Evolutionary conservation across 1,139 yeast genomes (phyloP), one percentile per base, ranked within the genome.

Genomic region (Candida mesenterica): DNA sequence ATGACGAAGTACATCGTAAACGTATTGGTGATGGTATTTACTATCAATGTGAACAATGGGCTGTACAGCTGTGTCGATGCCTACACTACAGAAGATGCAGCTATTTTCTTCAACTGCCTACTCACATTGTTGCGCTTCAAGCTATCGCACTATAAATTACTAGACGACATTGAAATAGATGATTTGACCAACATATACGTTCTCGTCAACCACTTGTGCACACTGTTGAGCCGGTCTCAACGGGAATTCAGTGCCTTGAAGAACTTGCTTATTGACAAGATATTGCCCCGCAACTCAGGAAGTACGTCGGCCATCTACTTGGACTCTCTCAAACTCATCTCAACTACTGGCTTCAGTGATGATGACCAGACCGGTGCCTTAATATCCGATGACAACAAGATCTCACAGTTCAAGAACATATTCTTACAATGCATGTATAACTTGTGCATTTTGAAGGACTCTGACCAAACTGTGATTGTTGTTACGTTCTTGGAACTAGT

Each of bases 381-480:
- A 9, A 39, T 48, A 13, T 31, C 22, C 9, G 35, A 37, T 10
- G 40, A 25, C 12, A 34, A 32, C 14, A 24, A 28, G 30, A 26
- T 28, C 5, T 24, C 41, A 4, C 48, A 50, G 18, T 44, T 48
- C 19, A 51, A 45, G 31, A 48, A 46, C 17, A 42, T 51, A 18
- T 46, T 56, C 8, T 31, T 57, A 3, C 48, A 46, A 15, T 39
- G 52, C 15, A 46, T 47, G 24, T 59, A 47, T 30, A 41, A 45
- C 28, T 36, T 50, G 20, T 42, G 54, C 24, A 49, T 48, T 14
- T 36, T 41, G 38, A 18, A 24, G 24, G 2, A 30, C 28, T 6
- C 8, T 9, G 16, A 19, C 28, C 4, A 53, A 48, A 13, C 44
- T 44, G 13, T 26, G 16, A 10, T 27, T 28, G 12, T 59, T 2